Conservation (phyloP, 192 early-diverging fungal species). For the Backusella luteola region DNA sequence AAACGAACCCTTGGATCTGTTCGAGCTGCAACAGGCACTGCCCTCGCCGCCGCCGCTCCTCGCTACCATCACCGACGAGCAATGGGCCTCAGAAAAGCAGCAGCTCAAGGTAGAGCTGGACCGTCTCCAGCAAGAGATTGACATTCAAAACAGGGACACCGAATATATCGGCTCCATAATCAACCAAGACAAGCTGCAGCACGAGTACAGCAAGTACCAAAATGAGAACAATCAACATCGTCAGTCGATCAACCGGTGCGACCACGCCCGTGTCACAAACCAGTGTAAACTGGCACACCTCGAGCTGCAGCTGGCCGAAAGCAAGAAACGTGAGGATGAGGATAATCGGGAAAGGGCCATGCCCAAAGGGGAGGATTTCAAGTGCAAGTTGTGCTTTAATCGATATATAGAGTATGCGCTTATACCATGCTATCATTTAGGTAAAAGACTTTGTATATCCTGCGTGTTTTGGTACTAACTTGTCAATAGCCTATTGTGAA, state of each 20-base stretch:
- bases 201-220: not conserved
- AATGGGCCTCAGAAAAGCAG: conserved; percentile 2
- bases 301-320: not conserved
- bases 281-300: not conserved
- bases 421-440: conserved; percentile 41
- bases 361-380: conserved; percentile 11
- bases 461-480: not conserved
- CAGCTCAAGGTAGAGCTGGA: not conserved
- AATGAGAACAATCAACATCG: not conserved
- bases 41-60: not conserved
- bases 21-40: not conserved
- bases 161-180: not conserved
- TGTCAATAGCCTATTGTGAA: conserved; percentile 29
- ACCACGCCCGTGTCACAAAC: not conserved
- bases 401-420: conserved; percentile 34
- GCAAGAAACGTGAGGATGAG: not conserved
- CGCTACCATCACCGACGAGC: not conserved
- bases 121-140: not conserved
- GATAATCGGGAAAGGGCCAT: not conserved
- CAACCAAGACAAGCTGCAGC: not conserved
- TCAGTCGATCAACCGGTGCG: not conserved
- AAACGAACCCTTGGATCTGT: not conserved
- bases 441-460: not conserved
- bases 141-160: not conserved
- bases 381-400: conserved; percentile 45